Evolutionary conservation across 2,329 filamentous ascomycete genomes (phyloP).

Genomic region (Xylaria sp.): DNA sequence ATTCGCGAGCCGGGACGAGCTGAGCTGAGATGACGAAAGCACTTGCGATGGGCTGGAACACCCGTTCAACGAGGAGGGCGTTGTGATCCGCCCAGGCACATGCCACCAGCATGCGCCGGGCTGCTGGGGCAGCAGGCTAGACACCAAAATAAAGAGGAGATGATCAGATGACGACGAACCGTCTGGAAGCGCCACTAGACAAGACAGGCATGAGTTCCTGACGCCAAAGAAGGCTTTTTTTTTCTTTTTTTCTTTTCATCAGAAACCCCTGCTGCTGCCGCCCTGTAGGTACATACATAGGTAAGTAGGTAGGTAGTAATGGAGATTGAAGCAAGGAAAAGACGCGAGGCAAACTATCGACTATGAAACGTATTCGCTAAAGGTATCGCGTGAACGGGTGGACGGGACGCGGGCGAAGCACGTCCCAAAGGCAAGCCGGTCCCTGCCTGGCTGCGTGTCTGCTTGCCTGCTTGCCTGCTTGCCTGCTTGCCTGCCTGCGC

Average conservation of each 20-base stretch:
- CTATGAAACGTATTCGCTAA: neutral
- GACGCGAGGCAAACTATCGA: slow-evolving; percentile 20
- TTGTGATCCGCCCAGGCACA: slow-evolving; percentile 28
- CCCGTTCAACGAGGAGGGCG: slow-evolving; percentile 16
- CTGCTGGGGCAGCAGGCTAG: too few species aligned
- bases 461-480: too few species aligned
- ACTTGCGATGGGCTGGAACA: slow-evolving; percentile 14
- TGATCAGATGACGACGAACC: neutral
- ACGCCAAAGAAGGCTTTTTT: neutral
- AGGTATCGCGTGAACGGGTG: too few species aligned
- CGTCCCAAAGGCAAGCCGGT: slow-evolving; percentile 15
- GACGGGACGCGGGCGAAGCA: slow-evolving; percentile 10
- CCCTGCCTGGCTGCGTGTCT: slow-evolving; percentile 4
- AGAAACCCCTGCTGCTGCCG: too few species aligned
- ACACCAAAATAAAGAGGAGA: neutral
- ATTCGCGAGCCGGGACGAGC: slow-evolving; percentile 7
- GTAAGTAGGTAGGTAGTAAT: too few species aligned
- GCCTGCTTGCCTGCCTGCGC: too few species aligned
- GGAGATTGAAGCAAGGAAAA: slow-evolving; percentile 11
- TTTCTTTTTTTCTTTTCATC: too few species aligned
- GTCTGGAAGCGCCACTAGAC: neutral
- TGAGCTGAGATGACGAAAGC: slow-evolving; percentile 24
- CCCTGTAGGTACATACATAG: too few species aligned
- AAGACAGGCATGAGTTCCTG: neutral
- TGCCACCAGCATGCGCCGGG: slow-evolving; percentile 21